These are phyloP conservation scores for Pestalotiopsis sp. DNA, from an alignment of 2,329 filamentous ascomycete species.

Conservation along the genomic window DNA sequence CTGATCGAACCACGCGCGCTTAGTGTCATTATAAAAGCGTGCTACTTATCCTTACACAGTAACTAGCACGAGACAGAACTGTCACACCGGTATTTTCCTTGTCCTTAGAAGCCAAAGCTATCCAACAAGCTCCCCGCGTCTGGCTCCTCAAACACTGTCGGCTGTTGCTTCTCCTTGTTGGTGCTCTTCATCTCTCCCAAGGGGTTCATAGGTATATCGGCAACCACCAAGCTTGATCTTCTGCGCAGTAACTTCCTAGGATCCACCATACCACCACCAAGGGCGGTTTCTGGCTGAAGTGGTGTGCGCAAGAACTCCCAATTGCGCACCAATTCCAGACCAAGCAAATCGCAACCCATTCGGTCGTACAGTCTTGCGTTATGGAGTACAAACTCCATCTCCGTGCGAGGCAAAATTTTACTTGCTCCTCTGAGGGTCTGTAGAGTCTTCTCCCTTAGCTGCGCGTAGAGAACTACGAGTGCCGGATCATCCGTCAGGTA, in stretches of 20 bases:
- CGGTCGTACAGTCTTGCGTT: constrained; percentile 82
- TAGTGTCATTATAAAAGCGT: background rate
- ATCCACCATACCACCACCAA: constrained; percentile 55
- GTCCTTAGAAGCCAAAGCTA: constrained; percentile 79
- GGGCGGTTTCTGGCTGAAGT: constrained; percentile 28
- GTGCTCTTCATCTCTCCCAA: constrained; percentile 43
- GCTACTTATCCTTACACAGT: background rate
- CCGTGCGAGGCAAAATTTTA: constrained; percentile 74
- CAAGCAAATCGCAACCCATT: constrained; percentile 92
- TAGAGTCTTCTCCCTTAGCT: constrained; percentile 78
- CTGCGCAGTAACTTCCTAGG: constrained; percentile 70
- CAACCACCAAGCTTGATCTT: constrained; percentile 77
- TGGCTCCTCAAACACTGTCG: constrained; percentile 89
- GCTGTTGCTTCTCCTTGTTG: constrained; percentile 55
- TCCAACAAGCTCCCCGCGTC: constrained; percentile 86
- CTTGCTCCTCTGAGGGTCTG: constrained; percentile 86
- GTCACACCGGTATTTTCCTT: background rate
- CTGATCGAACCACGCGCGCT: background rate
- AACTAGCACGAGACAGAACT: background rate
- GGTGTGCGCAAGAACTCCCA: constrained; percentile 73
- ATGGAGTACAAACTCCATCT: constrained; percentile 88
- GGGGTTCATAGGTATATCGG: constrained; percentile 61
- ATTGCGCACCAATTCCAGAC: constrained; percentile 79
- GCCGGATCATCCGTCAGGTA: constrained; percentile 92
- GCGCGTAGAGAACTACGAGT: constrained; percentile 81